Conservation (phyloP, 2,329 filamentous ascomycete genomes). For the Huntiella moniliformis region DNA sequence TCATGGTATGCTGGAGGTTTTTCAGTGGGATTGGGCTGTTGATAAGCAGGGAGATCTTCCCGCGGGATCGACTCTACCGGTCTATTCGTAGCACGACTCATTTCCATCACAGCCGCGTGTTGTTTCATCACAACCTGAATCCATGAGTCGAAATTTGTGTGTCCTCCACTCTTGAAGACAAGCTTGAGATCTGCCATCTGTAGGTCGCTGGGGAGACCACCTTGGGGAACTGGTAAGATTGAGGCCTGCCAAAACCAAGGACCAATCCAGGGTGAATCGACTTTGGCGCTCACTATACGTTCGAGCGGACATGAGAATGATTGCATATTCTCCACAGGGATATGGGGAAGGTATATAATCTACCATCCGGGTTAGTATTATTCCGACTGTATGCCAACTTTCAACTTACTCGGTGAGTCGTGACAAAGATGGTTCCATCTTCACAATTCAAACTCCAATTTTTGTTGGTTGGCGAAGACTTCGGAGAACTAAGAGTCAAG, state of each 20-base stretch:
- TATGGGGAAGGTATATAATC: conserved; percentile 65
- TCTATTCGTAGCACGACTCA: conserved; percentile 48
- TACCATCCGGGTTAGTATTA: conserved; percentile 19
- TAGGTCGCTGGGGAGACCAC: conserved; percentile 59
- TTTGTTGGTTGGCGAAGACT: conserved; percentile 28
- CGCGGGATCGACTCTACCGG: conserved; percentile 47
- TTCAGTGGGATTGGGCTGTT: too few species aligned
- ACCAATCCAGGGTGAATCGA: conserved; percentile 68
- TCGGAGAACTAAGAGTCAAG: conserved; percentile 53
- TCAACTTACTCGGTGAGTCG: conserved; percentile 56
- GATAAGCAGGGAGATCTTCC: conserved; percentile 73
- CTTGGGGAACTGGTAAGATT: conserved; percentile 63
- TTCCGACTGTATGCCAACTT: background rate
- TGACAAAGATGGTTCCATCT: conserved; percentile 60
- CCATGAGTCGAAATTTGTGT: conserved; percentile 68
- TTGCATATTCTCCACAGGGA: too few species aligned
- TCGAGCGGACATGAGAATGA: too few species aligned
- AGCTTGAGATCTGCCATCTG: conserved; percentile 63
- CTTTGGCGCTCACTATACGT: too few species aligned
- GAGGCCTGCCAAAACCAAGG: conserved; percentile 75
- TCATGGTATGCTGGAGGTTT: too few species aligned
- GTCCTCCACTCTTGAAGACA: conserved; percentile 88
- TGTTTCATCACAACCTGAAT: conserved; percentile 76
- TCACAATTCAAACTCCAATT: conserved; percentile 36
- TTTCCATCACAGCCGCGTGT: conserved; percentile 60